Evolutionary conservation across 495 filamentous ascomycete species (phyloP).

Genomic region (Lasiosphaeriaceae sp.): DNA sequence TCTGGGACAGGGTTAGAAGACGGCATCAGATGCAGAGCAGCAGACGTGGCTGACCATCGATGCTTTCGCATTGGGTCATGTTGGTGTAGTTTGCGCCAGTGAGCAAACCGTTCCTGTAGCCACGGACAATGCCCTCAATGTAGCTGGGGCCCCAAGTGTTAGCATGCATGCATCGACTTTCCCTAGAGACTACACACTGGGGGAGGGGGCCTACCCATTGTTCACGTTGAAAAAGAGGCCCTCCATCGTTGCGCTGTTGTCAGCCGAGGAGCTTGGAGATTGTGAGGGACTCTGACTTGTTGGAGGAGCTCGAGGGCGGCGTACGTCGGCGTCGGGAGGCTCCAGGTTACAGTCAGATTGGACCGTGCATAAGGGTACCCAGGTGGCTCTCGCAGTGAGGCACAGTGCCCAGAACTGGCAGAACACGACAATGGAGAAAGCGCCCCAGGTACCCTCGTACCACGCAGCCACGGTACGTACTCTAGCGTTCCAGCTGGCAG

Average conservation of each 20-base stretch:
- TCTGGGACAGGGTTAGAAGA: slow-evolving; percentile 48
- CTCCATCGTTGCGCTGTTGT: slow-evolving; percentile 62
- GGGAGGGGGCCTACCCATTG: slow-evolving; percentile 62
- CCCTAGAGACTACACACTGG: not conserved
- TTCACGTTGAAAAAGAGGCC: slow-evolving; percentile 95
- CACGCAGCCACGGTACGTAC: slow-evolving; percentile 9
- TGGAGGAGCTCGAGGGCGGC: slow-evolving; percentile 15
- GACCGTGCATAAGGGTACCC: not conserved
- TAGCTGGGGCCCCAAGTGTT: slow-evolving; percentile 58
- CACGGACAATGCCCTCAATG: slow-evolving; percentile 93
- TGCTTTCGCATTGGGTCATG: slow-evolving; percentile 96
- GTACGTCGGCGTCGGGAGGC: not conserved
- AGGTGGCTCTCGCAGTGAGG: not conserved
- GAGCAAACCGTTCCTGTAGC: slow-evolving; percentile 91
- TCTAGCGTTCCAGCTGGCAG: not conserved
- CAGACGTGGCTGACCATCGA: slow-evolving; percentile 68
- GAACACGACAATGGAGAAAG: too few relatives aligned
- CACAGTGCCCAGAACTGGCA: too few relatives aligned
- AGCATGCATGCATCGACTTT: slow-evolving; percentile 19
- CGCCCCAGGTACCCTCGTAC: too few relatives aligned
- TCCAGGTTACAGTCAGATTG: not conserved
- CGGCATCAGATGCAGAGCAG: not conserved
- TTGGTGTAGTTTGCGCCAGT: slow-evolving; percentile 90
- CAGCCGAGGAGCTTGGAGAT: slow-evolving; percentile 7
- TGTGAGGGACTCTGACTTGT: slow-evolving; percentile 10